Evolutionary conservation across 2,329 filamentous ascomycete genomes (phyloP), one percentile per base, ranked within the genome.

Genomic region (Claviceps purpurea): DNA sequence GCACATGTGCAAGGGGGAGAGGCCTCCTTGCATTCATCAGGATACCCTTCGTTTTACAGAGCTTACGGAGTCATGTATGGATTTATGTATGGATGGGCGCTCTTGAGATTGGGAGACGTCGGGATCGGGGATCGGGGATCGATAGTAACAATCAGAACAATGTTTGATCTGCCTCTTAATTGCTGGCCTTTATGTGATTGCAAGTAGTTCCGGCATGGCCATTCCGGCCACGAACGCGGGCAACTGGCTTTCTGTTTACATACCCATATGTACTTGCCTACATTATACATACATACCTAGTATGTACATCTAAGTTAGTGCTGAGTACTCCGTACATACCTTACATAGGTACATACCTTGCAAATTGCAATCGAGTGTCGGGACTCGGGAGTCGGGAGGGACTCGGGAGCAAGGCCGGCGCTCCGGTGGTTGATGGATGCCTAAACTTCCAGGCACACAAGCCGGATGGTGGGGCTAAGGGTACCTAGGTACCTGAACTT

Each of bases 11-110:
- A 56, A 50, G 45, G 51, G 54, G 51, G 59, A 54, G 45, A 54
- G 45, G 50, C 50, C 39, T 40, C 38, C 16, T 50, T 57, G 57
- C 58, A 57, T 55, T 62, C 58, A 56, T 57, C 61, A 62, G 62
- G 60, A 68, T 67, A 65, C 63, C 62, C 64, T 58, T 54, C 26
- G 60, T 34, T 34, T 59, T 56, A 61, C 57, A 55, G 61, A 58
- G 63, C 59, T 59, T 58, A 59, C 40, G 53, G 56, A 61, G 44
- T 47, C 39, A 30, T 34, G 40, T 42, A 42, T 7, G 40, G 37
- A 26, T 18, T 30, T 8, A 30, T 30, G 10, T 34, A 11, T 11
- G 30, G 10, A 37, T 42, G 18, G 39, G 47, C 30, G 24, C 42
- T 44, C 14, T 44, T 8, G 30, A 34, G 30, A 38, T 14, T 50